Conservation (phyloP, 352 stramenopile genomes). For the Pythium plurisporium region DNA sequence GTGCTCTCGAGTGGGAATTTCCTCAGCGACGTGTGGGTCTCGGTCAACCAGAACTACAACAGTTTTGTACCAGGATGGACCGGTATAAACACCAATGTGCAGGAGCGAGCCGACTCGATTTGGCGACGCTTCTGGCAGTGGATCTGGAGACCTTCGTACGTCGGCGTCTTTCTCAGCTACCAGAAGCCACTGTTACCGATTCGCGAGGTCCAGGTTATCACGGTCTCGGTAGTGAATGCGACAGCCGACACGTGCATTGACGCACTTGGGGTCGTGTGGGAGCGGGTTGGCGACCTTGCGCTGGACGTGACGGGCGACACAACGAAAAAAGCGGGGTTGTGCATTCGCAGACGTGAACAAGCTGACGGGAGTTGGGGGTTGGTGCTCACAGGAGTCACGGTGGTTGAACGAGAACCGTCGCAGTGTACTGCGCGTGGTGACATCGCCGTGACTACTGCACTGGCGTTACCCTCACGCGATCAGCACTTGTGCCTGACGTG, state of each 20-base stretch:
- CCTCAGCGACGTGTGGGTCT: conserved; percentile 45
- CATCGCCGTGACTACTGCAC: no score
- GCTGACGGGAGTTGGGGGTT: no score
- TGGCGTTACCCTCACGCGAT: no score
- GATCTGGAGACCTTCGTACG: conserved; percentile 12
- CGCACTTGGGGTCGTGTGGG: neutral
- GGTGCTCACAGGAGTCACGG: no score
- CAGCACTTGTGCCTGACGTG: no score
- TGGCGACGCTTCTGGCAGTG: conserved; percentile 4
- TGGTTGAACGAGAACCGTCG: no score
- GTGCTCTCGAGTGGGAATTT: conserved; percentile 25
- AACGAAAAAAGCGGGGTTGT: conserved; percentile 26
- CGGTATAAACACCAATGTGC: neutral
- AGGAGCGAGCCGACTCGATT: conserved; percentile 21
- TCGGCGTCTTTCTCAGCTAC: conserved; percentile 32
- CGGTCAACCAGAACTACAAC: conserved; percentile 42
- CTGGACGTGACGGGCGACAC: conserved; percentile 24
- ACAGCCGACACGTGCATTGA: neutral
- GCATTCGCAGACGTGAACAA: neutral
- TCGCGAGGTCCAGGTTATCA: conserved; percentile 28
- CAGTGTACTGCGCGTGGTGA: no score
- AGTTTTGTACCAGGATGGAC: conserved; percentile 40
- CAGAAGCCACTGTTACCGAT: conserved; percentile 35
- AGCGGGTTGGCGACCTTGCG: neutral
- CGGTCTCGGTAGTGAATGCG: conserved; percentile 3